Evolutionary conservation across 2,329 filamentous ascomycete species (phyloP).

Genomic region (Pestalotiopsis sp.): DNA sequence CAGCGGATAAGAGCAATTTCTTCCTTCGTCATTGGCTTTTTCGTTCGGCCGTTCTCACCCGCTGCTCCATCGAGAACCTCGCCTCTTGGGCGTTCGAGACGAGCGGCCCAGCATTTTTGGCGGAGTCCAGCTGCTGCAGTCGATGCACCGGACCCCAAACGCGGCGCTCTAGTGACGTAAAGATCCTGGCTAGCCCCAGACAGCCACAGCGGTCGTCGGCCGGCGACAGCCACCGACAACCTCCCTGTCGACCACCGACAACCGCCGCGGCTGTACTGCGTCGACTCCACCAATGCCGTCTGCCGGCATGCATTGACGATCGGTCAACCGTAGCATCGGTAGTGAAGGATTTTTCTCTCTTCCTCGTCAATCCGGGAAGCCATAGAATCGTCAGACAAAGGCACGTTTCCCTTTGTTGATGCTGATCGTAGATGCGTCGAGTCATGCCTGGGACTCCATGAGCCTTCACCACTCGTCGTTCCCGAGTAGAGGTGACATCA

Average conservation of each 20-base stretch:
- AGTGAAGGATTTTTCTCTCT: neutral
- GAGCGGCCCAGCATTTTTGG: neutral
- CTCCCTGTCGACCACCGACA: neutral
- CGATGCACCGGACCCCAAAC: neutral
- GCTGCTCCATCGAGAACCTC: conserved; percentile 3
- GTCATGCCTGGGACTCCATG: neutral
- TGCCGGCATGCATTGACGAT: conserved; percentile 1
- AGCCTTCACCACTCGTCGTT: neutral
- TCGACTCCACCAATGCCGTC: conserved; percentile 3
- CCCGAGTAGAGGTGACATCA: neutral
- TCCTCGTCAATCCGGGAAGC: neutral
- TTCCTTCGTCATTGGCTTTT: neutral
- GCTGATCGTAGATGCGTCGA: neutral
- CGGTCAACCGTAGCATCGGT: neutral
- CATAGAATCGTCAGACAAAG: neutral
- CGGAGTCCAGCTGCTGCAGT: conserved; percentile 1
- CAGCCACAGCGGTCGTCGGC: neutral
- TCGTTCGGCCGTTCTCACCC: neutral
- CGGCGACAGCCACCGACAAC: neutral
- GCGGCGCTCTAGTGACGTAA: neutral
- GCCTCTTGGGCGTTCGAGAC: conserved; percentile 14
- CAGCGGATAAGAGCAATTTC: conserved; percentile 9
- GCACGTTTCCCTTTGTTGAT: neutral
- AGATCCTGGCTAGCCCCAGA: neutral
- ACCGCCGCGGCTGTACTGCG: neutral